Percentiles rank a stretch among this genome's conserved stretches.
These are phyloP conservation scores for Rhododendron vialii DNA, from an alignment of 148 eudicot species.

Conservation along the genomic window DNA sequence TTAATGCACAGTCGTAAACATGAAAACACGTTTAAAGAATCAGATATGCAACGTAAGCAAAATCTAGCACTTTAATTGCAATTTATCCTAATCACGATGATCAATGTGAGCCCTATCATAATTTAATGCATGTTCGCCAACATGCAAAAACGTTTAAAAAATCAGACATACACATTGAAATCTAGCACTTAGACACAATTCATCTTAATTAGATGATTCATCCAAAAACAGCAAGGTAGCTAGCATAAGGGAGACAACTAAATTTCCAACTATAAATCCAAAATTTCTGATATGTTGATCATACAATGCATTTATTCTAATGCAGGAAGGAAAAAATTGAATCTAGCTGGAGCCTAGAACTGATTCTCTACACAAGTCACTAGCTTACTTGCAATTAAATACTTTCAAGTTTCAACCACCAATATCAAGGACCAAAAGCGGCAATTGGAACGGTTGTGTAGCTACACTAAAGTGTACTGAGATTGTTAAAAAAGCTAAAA, in stretches of 20 bases:
- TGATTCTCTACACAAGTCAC: neutral
- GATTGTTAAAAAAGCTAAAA: neutral
- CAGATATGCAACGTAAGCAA: neutral
- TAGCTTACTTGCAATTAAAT: neutral
- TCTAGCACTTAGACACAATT: neutral
- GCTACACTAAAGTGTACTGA: neutral
- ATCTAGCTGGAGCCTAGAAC: neutral
- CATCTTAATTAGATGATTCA: neutral
- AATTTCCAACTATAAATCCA: neutral
- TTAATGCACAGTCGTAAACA: neutral
- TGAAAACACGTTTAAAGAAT: neutral
- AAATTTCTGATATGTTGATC: neutral
- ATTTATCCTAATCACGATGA: neutral
- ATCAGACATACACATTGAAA: neutral
- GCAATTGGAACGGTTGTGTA: neutral
- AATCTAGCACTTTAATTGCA: neutral
- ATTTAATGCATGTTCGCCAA: neutral
- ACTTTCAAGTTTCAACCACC: neutral
- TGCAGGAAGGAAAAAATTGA: neutral
- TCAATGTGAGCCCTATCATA: neutral
- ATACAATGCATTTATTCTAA: neutral
- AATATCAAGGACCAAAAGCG: neutral
- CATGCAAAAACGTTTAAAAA: neutral
- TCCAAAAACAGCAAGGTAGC: neutral
- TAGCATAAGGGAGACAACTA: neutral